Percentiles rank a stretch among this genome's conserved stretches.
phyloP scores from a whole-genome alignment of 345 rosid species.

The Euphorbia tirucalli region DNA sequence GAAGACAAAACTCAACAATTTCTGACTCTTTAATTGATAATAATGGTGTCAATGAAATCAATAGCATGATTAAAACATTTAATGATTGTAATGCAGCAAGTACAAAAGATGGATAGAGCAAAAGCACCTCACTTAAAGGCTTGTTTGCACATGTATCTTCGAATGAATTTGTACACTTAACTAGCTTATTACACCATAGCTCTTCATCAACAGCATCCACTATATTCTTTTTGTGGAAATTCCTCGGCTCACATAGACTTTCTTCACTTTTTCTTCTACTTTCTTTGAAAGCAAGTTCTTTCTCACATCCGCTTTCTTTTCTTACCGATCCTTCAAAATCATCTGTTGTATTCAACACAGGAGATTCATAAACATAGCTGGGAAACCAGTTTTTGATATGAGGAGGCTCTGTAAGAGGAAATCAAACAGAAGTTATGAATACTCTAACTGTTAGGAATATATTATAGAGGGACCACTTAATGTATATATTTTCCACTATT shows the following conservation, averaged over 20 bases:
- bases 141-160: neutral
- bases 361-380: constrained; percentile 61
- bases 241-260: constrained; percentile 12
- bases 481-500: no score
- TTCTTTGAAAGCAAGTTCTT: constrained; percentile 17
- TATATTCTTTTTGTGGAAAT: constrained; percentile 7
- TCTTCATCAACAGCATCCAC: constrained; percentile 3
- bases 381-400: constrained; percentile 59
- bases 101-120: constrained; percentile 2
- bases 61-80: neutral
- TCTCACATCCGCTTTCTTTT: constrained; percentile 28
- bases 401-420: constrained; percentile 50
- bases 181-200: neutral
- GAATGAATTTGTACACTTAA: neutral
- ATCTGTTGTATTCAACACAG: constrained; percentile 40
- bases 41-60: neutral
- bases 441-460: no score
- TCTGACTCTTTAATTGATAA: neutral
- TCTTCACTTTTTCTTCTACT: constrained; percentile 9
- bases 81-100: neutral
- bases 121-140: constrained; percentile 18
- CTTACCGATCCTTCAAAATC: constrained; percentile 24
- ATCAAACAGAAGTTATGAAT: constrained; percentile 36
- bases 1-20: neutral
- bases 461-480: no score